phyloP scores from a whole-genome alignment of 2,329 filamentous ascomycete species.

The Cladobotryum protrusum region DNA sequence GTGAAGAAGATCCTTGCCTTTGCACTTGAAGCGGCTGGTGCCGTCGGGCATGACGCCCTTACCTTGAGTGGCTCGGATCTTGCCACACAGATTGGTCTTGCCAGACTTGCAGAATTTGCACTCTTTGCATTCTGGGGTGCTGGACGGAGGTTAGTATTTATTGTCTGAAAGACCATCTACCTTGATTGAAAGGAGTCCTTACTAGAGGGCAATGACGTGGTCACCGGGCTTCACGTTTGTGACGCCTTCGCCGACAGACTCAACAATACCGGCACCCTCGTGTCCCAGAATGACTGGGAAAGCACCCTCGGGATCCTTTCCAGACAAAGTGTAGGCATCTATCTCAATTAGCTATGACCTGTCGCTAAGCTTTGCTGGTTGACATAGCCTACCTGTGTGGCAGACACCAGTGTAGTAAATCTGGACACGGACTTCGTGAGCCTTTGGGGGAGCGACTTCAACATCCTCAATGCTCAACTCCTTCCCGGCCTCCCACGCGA shows the following conservation, averaged over 20 bases:
- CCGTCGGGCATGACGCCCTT: conserved; percentile 96
- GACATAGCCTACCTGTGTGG: conserved; percentile 67
- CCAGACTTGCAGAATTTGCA: conserved; percentile 99
- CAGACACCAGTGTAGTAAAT: conserved; percentile 98
- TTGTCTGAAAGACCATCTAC: background rate
- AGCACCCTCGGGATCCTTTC: conserved; percentile 93
- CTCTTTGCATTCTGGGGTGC: conserved; percentile 92
- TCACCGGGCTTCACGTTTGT: conserved; percentile 91
- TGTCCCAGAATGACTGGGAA: conserved; percentile 87
- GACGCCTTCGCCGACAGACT: conserved; percentile 91
- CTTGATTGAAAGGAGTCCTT: conserved; percentile 27
- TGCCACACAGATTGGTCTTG: conserved; percentile 98
- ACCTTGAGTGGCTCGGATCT: conserved; percentile 96
- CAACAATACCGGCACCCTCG: conserved; percentile 86
- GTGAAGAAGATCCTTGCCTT: conserved; percentile 90
- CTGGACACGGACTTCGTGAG: conserved; percentile 93
- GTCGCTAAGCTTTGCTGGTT: background rate
- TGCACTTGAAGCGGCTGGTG: conserved; percentile 88
- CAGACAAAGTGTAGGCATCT: conserved; percentile 92
- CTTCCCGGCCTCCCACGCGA: conserved; percentile 95
- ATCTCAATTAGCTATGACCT: conserved; percentile 10
- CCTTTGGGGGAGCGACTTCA: conserved; percentile 81
- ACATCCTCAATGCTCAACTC: conserved; percentile 84
- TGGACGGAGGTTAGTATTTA: conserved; percentile 30
- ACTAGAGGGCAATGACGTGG: conserved; percentile 86